These are phyloP conservation scores for Tolypocladium ophioglossoides DNA, from an alignment of 2,329 filamentous ascomycete genomes.

Conservation along the genomic window DNA sequence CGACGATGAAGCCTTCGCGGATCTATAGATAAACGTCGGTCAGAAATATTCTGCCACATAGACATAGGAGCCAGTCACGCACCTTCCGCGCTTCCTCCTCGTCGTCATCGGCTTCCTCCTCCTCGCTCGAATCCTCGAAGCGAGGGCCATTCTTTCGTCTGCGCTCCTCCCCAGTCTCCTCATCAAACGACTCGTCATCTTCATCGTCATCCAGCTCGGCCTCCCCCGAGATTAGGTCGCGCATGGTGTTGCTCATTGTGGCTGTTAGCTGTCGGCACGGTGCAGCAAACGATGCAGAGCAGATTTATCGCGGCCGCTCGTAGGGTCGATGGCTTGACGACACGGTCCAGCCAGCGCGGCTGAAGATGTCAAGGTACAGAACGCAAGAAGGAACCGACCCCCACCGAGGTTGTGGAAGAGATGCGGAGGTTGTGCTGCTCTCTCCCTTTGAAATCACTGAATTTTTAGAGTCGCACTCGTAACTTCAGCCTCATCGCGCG, in stretches of 20 bases:
- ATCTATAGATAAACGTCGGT: constrained; percentile 42
- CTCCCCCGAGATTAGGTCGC: constrained; percentile 72
- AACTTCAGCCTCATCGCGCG: constrained; percentile 16
- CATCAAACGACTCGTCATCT: constrained; percentile 73
- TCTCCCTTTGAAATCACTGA: constrained; percentile 10
- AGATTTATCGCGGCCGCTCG: neutral
- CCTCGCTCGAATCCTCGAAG: constrained; percentile 79
- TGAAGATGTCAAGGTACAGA: neutral
- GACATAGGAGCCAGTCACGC: constrained; percentile 14
- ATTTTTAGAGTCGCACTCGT: constrained; percentile 15
- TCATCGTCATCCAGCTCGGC: constrained; percentile 81
- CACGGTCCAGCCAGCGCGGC: neutral
- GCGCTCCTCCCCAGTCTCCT: constrained; percentile 55
- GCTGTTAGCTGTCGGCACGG: constrained; percentile 4
- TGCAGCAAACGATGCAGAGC: neutral
- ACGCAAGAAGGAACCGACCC: neutral
- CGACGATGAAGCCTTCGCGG: constrained; percentile 90
- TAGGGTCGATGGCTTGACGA: neutral
- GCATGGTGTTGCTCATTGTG: constrained; percentile 54
- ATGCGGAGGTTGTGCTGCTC: constrained; percentile 1
- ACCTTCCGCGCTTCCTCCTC: constrained; percentile 74
- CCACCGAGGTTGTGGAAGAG: constrained; percentile 4
- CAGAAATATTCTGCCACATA: neutral
- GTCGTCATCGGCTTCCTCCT: constrained; percentile 87
- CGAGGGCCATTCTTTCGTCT: constrained; percentile 25